Conservation (phyloP, 352 stramenopile species). For the Blastocystis sp. region DNA sequence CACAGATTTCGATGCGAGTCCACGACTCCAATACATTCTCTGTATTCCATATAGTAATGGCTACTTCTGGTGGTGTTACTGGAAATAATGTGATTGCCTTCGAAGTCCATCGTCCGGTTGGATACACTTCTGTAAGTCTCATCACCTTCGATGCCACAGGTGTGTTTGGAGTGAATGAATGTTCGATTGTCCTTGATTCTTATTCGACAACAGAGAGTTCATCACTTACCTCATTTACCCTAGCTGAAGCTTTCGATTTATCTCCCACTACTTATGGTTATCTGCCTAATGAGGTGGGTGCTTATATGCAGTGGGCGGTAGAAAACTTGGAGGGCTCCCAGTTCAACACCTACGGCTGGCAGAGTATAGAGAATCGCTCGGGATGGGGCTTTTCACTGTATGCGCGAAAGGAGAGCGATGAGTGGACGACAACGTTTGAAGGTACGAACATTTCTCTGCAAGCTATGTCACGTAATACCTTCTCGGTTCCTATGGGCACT, state of each 20-base stretch:
- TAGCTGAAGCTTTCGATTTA: neutral
- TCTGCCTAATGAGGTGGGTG: neutral
- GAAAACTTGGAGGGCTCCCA: neutral
- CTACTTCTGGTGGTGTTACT: neutral
- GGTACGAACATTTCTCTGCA: neutral
- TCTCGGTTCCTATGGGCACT: neutral
- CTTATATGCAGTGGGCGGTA: neutral
- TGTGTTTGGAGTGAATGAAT: neutral
- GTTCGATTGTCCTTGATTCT: neutral
- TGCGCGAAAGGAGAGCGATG: neutral
- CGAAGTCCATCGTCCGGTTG: neutral
- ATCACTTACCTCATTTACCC: neutral
- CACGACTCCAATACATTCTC: neutral
- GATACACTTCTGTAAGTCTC: neutral
- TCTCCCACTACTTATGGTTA: neutral
- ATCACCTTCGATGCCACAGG: neutral
- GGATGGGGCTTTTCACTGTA: neutral
- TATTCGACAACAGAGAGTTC: neutral
- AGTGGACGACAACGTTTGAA: neutral
- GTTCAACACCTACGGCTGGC: neutral
- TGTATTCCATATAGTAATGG: neutral
- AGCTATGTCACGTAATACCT: neutral
- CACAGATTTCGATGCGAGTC: neutral
- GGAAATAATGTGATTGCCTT: neutral
- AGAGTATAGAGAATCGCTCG: neutral